A percentile compares a stretch with the other conserved stretches of the same genome.
These are phyloP conservation scores for Vanrija pseudolonga DNA, from an alignment of 1,284 basidiomycete genomes.

Conservation along the genomic window DNA sequence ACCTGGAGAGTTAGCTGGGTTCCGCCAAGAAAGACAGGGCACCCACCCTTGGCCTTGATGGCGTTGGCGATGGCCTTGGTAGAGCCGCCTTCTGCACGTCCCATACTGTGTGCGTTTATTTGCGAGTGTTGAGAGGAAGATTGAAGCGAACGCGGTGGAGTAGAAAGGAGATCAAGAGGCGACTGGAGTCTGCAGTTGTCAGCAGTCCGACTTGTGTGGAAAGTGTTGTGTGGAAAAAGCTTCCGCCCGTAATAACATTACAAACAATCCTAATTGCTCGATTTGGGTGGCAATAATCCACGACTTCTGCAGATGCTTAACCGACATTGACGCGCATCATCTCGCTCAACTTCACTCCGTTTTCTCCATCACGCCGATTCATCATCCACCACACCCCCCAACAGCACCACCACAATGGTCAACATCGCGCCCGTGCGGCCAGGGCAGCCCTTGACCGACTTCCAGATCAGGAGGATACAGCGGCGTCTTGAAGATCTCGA, in stretches of 20 bases:
- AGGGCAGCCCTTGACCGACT: constrained; percentile 33
- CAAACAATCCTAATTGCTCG: not conserved
- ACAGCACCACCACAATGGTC: not conserved
- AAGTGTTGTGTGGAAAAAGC: not conserved
- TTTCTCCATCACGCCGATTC: no score
- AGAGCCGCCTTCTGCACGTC: constrained; percentile 66
- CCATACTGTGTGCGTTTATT: constrained; percentile 28
- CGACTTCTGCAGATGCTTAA: no score
- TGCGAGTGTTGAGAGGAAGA: not conserved
- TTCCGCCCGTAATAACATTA: no score
- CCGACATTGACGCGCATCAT: no score
- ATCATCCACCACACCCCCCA: not conserved
- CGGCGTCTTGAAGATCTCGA: constrained; percentile 46
- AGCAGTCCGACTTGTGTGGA: no score
- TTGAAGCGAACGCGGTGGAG: not conserved
- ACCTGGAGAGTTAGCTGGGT: constrained; percentile 43
- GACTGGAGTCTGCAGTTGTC: not conserved
- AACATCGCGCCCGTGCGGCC: not conserved
- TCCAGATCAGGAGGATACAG: constrained; percentile 33
- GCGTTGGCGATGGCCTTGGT: constrained; percentile 89
- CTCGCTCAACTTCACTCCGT: not conserved
- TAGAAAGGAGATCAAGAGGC: not conserved
- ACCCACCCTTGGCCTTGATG: constrained; percentile 82
- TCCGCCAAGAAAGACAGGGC: not conserved
- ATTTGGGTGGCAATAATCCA: not conserved